Percentiles rank a stretch among this genome's conserved stretches.
These are phyloP conservation scores for Salicornia ramosissima DNA, from an alignment of 148 eudicot genomes.

Conservation along the genomic window DNA sequence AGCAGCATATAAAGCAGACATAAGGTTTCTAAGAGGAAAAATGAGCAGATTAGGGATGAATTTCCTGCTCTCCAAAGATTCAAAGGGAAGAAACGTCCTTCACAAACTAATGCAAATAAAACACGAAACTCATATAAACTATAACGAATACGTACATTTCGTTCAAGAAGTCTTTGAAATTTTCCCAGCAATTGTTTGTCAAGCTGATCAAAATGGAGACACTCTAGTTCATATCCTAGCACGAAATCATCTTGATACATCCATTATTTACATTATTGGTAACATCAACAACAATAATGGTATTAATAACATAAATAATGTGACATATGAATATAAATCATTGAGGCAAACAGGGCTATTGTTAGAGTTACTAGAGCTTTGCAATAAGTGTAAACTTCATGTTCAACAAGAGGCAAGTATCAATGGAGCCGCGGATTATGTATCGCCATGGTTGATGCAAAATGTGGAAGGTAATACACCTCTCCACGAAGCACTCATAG, in stretches of 20 bases:
- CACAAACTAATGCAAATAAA: neutral
- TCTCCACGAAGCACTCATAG: conserved; percentile 2
- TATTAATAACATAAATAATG: neutral
- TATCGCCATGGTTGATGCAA: neutral
- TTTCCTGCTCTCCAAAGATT: conserved; percentile 1
- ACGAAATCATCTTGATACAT: neutral
- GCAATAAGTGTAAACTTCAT: neutral
- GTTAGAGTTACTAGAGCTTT: neutral
- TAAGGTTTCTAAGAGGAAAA: neutral
- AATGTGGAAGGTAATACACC: neutral
- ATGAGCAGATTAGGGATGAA: neutral
- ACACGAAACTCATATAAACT: neutral
- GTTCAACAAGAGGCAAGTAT: neutral
- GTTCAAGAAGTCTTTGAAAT: neutral
- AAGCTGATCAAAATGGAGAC: neutral
- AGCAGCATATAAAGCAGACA: neutral
- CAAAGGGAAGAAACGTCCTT: neutral
- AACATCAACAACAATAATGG: neutral
- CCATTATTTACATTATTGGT: neutral
- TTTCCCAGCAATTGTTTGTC: neutral
- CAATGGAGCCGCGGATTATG: neutral
- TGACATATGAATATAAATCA: neutral
- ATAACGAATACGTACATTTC: neutral
- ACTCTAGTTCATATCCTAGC: neutral
- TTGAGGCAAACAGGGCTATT: neutral